These are phyloP conservation scores for Brasenia schreberi DNA, from an alignment of 164 flowering plant genomes.

Conservation along the genomic window DNA sequence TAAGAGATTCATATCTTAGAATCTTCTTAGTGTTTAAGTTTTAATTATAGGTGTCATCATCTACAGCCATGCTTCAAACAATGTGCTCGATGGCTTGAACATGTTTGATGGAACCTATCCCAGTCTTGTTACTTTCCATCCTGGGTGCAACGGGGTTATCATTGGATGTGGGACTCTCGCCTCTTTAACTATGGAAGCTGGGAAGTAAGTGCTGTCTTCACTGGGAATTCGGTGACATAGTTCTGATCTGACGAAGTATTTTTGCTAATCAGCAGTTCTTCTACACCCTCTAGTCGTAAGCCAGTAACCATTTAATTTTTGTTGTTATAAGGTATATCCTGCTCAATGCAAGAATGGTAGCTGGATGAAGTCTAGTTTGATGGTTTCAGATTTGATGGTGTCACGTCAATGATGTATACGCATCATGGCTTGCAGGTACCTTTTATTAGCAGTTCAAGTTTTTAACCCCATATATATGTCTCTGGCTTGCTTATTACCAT, in stretches of 20 bases:
- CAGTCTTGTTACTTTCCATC: constrained; percentile 89
- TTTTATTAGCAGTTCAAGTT: no score
- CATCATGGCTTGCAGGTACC: constrained; percentile 91
- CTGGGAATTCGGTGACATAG: not conserved
- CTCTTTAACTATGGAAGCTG: constrained; percentile 95
- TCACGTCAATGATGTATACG: constrained; percentile 99
- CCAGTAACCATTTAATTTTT: not conserved
- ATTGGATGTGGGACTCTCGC: constrained; percentile 99
- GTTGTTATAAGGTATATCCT: constrained; percentile 44
- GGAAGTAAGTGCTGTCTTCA: constrained; percentile 57
- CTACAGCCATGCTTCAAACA: constrained; percentile 85
- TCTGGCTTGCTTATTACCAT: not conserved
- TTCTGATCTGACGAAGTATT: not conserved
- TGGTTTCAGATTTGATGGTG: constrained; percentile 99
- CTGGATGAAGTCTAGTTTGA: constrained; percentile 93
- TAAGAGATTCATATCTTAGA: no score
- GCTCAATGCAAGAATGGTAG: constrained; percentile 99
- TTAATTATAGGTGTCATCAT: not conserved
- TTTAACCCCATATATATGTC: not conserved
- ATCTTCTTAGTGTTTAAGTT: no score
- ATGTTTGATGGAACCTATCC: constrained; percentile 99
- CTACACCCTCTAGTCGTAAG: not conserved
- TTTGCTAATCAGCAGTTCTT: constrained; percentile 2
- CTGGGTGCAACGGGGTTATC: constrained; percentile 88
- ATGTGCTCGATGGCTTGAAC: constrained; percentile 88